Percentiles rank a stretch among this genome's conserved stretches.
phyloP scores from a whole-genome alignment of 305 asterid genomes.

The Fraxinus baroniana region DNA sequence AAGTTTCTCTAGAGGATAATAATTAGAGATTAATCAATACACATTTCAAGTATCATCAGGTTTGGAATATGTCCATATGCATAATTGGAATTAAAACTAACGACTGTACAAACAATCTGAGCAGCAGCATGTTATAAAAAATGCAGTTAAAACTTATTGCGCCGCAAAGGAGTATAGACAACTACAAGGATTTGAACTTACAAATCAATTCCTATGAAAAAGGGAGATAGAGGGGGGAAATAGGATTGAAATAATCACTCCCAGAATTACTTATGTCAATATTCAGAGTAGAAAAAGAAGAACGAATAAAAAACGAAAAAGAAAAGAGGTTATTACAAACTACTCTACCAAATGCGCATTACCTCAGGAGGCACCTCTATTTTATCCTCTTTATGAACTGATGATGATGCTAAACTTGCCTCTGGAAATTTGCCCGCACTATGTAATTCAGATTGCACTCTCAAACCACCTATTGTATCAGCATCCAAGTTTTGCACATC shows the following conservation, averaged over 20 bases:
- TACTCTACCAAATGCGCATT: slow-evolving; percentile 26
- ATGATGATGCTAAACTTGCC: slow-evolving; percentile 47
- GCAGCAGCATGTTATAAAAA: neutral
- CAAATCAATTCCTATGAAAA: neutral
- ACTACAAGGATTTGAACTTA: neutral
- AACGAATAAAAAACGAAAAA: slow-evolving; percentile 4
- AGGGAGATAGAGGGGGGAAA: neutral
- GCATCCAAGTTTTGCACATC: slow-evolving; percentile 40
- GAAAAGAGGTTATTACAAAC: neutral
- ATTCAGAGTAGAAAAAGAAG: slow-evolving; percentile 13
- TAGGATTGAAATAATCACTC: slow-evolving; percentile 2
- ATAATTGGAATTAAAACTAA: neutral
- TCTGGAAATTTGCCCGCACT: slow-evolving; percentile 44
- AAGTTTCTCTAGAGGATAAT: neutral
- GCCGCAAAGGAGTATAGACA: neutral
- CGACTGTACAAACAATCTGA: neutral
- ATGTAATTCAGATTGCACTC: slow-evolving; percentile 43
- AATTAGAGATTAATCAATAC: neutral
- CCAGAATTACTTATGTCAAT: neutral
- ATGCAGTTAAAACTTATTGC: neutral
- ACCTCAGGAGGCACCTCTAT: slow-evolving; percentile 90
- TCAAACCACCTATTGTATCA: slow-evolving; percentile 38
- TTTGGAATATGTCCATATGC: neutral
- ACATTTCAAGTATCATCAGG: neutral
- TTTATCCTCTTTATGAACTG: slow-evolving; percentile 57